Evolutionary conservation across 345 rosid species (phyloP), one percentile per base, ranked within the genome.

Genomic region (Populus davidiana): DNA sequence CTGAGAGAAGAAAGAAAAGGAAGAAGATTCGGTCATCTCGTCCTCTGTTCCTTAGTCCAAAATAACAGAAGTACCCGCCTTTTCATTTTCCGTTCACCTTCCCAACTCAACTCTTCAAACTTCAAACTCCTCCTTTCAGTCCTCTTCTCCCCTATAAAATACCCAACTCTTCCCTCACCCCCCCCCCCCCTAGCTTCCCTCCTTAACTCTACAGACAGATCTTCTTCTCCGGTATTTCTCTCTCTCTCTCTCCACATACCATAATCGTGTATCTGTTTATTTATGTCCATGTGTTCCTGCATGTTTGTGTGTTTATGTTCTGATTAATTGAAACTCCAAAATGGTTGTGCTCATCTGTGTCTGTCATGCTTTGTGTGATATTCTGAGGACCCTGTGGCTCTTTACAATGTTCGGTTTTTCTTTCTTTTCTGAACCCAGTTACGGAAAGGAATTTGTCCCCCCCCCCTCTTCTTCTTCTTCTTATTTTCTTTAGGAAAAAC

Each of bases 11-110:
- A 68, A 62, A 12, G 6, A 44, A 41, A 67, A 29, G 0, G 33
- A 5, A 77, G 80, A 72, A 80, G 83, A 76, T 81, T 76, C 83
- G 73, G 69, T 77, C 73, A 81, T 81, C 83, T 76, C 69, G 50
- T 36, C 38, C 44, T 52, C 43, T 50, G 65, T 69, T 59, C 20
- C 20, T 21, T 21, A 36, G 29, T 20, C 6, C 29, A 33, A 33
- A 18, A 76, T 10, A 49, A 49, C 20, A 16, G 54, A 41, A 35
- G 12, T 36, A 38, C 44, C 20, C 59, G 3, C 14, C 36, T 33
- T 33, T 33, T 0, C 36, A 33, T 67, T 43, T 75, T 23, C 13
- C 8, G 31, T 33, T 75, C 20, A 49, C 13, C 43, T 76, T 76
- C 39, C 29, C 50, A 36, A 47, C 18, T 18, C 1, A 63, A 70